Evolutionary conservation across 2,329 filamentous ascomycete species (phyloP).

Genomic region (Trichoderma pleuroti): DNA sequence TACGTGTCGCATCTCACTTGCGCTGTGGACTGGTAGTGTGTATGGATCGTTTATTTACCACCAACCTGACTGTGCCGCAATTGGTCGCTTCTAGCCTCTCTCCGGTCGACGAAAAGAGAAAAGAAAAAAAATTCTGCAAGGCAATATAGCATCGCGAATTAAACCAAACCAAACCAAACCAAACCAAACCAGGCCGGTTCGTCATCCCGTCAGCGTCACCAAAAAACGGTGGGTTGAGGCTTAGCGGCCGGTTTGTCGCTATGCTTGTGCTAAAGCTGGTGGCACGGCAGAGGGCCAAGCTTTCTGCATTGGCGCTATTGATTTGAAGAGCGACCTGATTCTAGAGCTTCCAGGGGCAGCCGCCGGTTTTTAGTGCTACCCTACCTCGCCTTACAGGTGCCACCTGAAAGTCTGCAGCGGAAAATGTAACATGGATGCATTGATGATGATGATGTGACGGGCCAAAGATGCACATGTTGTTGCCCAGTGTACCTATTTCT

Average conservation of each 20-base stretch:
- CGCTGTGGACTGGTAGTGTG: neutral
- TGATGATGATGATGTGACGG: no score
- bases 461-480: no score
- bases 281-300: slow-evolving; percentile 6
- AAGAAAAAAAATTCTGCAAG: neutral
- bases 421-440: no score
- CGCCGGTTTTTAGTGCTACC: neutral
- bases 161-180: no score
- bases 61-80: neutral
- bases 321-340: neutral
- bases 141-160: neutral
- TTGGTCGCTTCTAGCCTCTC: neutral
- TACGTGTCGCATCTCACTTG: slow-evolving; percentile 7
- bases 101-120: neutral
- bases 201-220: neutral
- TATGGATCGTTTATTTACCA: neutral
- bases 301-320: slow-evolving; percentile 2
- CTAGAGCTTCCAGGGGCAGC: neutral
- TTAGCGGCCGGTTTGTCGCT: slow-evolving; percentile 7
- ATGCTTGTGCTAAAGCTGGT: neutral
- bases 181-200: neutral
- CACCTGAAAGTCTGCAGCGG: no score
- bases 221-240: slow-evolving; percentile 10
- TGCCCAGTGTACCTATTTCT: no score
- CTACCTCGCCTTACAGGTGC: neutral